Evolutionary conservation across 2,329 filamentous ascomycete genomes (phyloP), one percentile per base, ranked within the genome.

Genomic region (Hymenoscyphus fraxineus): DNA sequence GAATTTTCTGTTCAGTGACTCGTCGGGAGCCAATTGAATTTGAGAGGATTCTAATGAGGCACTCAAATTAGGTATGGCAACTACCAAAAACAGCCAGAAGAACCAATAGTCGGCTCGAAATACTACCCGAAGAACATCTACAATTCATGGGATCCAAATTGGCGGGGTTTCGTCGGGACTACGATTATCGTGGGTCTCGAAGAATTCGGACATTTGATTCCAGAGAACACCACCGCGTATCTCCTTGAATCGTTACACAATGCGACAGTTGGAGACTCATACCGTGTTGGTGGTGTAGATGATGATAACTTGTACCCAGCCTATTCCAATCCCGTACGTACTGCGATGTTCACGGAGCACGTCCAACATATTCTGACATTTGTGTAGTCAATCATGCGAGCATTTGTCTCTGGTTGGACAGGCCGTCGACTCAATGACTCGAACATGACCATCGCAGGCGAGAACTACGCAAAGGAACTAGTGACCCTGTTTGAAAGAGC

Each of bases 141-240:
- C 70, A 79, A 81, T 63, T 80, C 81, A 0, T 88, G 84, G 82
- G 86, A 88, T 68, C 85, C 85, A 1, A 88, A 88, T 66, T 88
- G 85, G 85, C 78, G 86, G 59, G 85, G 85, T 0, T 88, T 88
- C 64, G 79, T 88, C 40, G 84, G 84, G 13, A 86, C 84, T 0
- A 81, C 83, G 0, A 79, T 88, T 15, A 81, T 88, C 32, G 76
- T 88, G 51, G 81, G 81, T 32, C 77, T 86, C 27, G 85, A 88
- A 70, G 85, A 88, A 67, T 88, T 84, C 61, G 73, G 78, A 0
- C 72, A 81, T 64, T 76, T 87, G 0, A 72, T 83, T 6, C 76
- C 78, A 0, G 65, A 74, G 7, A 70, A 77, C 9, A 70, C 79
- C 0, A 74, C 78, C 16, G 61, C 71, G 12, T 51, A 70, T 16